Evolutionary conservation across 2,329 filamentous ascomycete genomes (phyloP), one percentile per base, ranked within the genome.

Genomic region (Tolypocladium paradoxum): DNA sequence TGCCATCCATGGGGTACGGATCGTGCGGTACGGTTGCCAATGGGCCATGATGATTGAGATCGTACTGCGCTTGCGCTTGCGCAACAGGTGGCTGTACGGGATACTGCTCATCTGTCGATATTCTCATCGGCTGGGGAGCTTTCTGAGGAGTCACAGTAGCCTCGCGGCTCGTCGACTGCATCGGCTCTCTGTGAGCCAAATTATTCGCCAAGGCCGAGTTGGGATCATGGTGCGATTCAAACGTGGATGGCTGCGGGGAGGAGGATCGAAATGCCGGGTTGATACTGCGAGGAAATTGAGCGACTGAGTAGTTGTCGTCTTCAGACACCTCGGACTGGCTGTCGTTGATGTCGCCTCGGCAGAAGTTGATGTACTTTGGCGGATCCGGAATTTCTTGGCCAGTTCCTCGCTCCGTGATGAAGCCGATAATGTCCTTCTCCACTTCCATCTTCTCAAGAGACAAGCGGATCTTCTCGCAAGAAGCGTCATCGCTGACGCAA

Each of bases 331-430:
- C 89, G 1, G 92, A 96, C 60, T 84, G 83, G 37, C 82, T 84
- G 61, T 99, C 93, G 52, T 84, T 78, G 47, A 85, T 72, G 66
- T 96, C 91, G 18, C 92, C 93, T 12, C 93, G 86, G 68, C 90
- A 95, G 69, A 97, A 99, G 74, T 99, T 96, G 81, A 99, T 96
- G 69, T 96, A 99, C 69, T 90, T 96, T 45, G 93, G 93, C 27
- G 93, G 83, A 68, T 96, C 93, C 1, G 93, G 95, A 48, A 99
- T 99, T 68, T 99, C 95, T 69, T 97, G 92, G 6, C 93, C 91
- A 3, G 93, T 99, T 24, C 92, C 92, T 58, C 74, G 81, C 48
- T 95, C 90, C 57, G 79, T 86, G 71, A 99, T 99, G 73, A 99
- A 99, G 57, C 71, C 75, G 24, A 83, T 73, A 57, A 99, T 96